Evolutionary conservation across 2,329 filamentous ascomycete species (phyloP), one percentile per base, ranked within the genome.

Genomic region (Trichoderma sp.): DNA sequence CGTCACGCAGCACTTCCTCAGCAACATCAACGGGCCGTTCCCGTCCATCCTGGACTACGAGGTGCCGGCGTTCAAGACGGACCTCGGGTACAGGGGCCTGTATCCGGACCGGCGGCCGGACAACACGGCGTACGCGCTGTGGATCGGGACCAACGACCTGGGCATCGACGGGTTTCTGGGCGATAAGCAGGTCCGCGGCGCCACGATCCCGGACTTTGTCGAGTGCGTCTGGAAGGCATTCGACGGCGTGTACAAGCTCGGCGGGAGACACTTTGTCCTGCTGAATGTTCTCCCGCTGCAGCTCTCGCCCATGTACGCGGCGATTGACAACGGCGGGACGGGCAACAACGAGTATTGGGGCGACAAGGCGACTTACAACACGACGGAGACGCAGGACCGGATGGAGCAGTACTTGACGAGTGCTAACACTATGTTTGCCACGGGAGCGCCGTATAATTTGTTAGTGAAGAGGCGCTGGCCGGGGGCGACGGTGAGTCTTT

Each of bases 81-180:
- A 88, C 62, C 30, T 63, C 3, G 72, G 74, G 4, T 80, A 75
- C 60, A 73, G 76, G 64, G 73, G 77, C 1, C 30, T 71, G 26
- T 83, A 81, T 68, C 74, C 76, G 0, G 71, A 80, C 68, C 76
- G 81, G 52, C 81, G 79, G 2, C 70, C 82, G 1, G 76, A 84
- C 34, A 86, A 88, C 68, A 91, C 90, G 0, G 86, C 91, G 2
- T 93, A 92, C 71, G 82, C 86, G 1, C 83, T 93, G 58, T 93
- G 89, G 89, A 92, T 93, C 70, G 91, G 91, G 3, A 93, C 90
- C 26, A 94, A 94, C 72, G 91, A 95, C 71, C 79, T 94, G 10
- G 90, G 90, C 24, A 81, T 80, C 64, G 76, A 81, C 59, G 88
- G 83, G 9, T 89, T 93, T 72, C 74, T 93, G 39, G 86, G 83